Evolutionary conservation across 805 yeast genomes (phyloP), one percentile per base, ranked within the genome.

Genomic region (Yarrowia divulgata): DNA sequence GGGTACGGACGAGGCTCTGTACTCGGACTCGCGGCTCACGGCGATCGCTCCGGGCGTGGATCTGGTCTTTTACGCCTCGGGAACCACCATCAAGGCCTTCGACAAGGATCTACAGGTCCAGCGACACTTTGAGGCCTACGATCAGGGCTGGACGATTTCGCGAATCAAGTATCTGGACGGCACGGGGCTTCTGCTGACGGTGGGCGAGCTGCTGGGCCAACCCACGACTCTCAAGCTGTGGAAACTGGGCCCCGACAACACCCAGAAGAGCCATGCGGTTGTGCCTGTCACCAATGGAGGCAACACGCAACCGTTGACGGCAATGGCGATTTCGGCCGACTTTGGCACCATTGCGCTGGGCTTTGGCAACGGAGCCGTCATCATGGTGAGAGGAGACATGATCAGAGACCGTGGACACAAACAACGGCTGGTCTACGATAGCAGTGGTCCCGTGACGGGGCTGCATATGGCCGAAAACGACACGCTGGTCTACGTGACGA

Each of bases 391-490:
- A 71, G 99, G 99, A 9, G 98, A 95, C 77, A 77, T 95, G 40
- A 73, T 91, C 8, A 86, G 93, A 73, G 99, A 95, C 75, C 81
- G 97, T 70, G 98, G 98, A 0, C 87, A 97, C 10, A 85, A 95
- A 72, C 98, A 94, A 74, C 81, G 98, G 37, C 77, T 89, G 0
- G 87, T 93, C 0, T 91, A 88, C 75, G 91, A 89, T 70, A 85
- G 88, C 66, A 79, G 83, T 2, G 49, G 73, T 1, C 97, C 98
- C 0, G 84, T 95, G 19, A 94, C 98, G 0, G 89, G 91, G 0
- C 78, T 94, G 0, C 84, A 85, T 37, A 85, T 93, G 72, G 82
- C 82, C 66, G 78, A 74, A 16, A 78, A 75, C 13, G 75, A 78
- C 62, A 79, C 85, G 40, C 78, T 93, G 16, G 66, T 60, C 18